These are phyloP conservation scores for Stagonosporopsis rhizophila DNA, from an alignment of 2,329 filamentous ascomycete species.

Conservation along the genomic window DNA sequence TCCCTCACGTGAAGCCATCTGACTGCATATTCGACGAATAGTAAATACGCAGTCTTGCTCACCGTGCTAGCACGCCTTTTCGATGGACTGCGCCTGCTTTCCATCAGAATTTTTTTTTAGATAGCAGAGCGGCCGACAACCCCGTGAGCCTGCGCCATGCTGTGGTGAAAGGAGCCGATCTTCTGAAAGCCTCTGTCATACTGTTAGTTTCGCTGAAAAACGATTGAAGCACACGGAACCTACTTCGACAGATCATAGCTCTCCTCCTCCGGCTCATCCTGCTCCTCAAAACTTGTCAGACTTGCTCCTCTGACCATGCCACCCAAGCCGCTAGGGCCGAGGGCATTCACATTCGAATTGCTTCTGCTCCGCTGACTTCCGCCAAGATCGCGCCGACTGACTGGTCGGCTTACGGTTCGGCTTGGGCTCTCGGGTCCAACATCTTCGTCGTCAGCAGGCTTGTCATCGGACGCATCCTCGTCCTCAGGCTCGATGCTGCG, in stretches of 20 bases:
- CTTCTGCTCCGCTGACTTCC: slow-evolving; percentile 38
- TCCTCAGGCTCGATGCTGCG: slow-evolving; percentile 40
- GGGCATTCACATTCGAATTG: slow-evolving; percentile 40
- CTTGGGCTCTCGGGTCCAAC: slow-evolving; percentile 44
- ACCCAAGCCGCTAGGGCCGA: slow-evolving; percentile 30
- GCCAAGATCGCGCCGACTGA: slow-evolving; percentile 40
- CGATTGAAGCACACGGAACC: slow-evolving; percentile 20
- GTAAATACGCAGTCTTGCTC: neutral
- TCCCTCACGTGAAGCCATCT: too few species aligned
- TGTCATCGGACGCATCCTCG: slow-evolving; percentile 38
- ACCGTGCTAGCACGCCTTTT: neutral
- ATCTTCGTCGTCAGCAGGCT: slow-evolving; percentile 45
- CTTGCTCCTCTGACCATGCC: slow-evolving; percentile 48
- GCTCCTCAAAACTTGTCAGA: slow-evolving; percentile 47
- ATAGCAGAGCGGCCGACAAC: slow-evolving; percentile 29
- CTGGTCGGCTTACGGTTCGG: slow-evolving; percentile 45
- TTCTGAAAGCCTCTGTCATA: slow-evolving; percentile 56
- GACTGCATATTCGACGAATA: neutral
- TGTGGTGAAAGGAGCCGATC: slow-evolving; percentile 56
- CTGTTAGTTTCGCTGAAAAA: slow-evolving; percentile 22
- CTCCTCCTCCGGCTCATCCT: slow-evolving; percentile 54
- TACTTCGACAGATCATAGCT: slow-evolving; percentile 59
- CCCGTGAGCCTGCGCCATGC: slow-evolving; percentile 42
- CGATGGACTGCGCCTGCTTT: neutral
- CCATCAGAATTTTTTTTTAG: neutral